Base-by-base conservation (phyloP, 1,139 yeast genomes). In the Blastobotrys petasosporus region DNA sequence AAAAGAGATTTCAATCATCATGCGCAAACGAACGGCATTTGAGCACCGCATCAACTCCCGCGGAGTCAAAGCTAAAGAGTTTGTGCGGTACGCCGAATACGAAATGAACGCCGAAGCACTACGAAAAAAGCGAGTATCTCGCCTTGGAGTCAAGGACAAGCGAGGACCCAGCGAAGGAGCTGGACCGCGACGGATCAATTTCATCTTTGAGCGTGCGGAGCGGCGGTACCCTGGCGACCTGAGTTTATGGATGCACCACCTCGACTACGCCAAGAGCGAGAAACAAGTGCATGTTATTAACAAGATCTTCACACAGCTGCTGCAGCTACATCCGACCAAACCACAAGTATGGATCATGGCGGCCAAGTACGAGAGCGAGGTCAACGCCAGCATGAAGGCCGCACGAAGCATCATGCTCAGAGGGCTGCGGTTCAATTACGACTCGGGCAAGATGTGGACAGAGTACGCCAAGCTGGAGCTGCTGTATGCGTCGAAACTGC, bases 1-100 rank as follows among this genome's bases (percentile, higher is more conserved):
- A 59, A 76, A 77, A 58, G 98, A 94, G 65, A 80, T 88, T 55
- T 80, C 83, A 43, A 76, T 79, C 72, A 84, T 94, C 51, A 87
- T 92, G 90, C 81, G 92, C 68, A 79, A 88, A 62, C 77, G 98
- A 68, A 90, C 97, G 0, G 97, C 90, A 65, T 92, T 88, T 58
- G 99, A 94, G 66, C 96, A 92, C 64, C 71, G 96, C 51, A 77
- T 94, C 47, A 79, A 79, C 44, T 88, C 95, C 38, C 75, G 97
- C 64, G 94, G 94, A 2, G 78, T 92, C 16, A 80, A 76, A 54
- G 78, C 88, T 4, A 71, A 78, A 49, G 98, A 92, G 63, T 94
- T 81, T 61, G 62, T 87, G 50, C 76, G 77, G 55, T 94, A 92
- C 63, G 78, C 85, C 39, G 86, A 81, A 51, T 94, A 84, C 60